These are phyloP conservation scores for Pseudohalonectria lignicola DNA, from an alignment of 2,329 filamentous ascomycete species.

Conservation along the genomic window DNA sequence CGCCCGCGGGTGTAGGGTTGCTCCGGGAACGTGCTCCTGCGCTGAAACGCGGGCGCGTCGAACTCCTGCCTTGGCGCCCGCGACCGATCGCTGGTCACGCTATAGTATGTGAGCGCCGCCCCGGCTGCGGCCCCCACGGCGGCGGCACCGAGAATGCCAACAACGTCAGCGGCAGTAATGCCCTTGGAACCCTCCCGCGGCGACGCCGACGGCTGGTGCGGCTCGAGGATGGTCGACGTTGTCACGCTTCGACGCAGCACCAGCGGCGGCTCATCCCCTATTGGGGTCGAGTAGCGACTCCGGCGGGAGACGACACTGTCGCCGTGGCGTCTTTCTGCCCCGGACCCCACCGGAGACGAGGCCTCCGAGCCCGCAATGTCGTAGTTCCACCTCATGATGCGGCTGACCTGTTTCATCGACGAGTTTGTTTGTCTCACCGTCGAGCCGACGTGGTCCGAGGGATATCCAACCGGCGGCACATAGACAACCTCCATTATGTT, in stretches of 20 bases:
- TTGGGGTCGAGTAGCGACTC: slow-evolving; percentile 8
- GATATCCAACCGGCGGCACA: slow-evolving; percentile 26
- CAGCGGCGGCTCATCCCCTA: slow-evolving; percentile 14
- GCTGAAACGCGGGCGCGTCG: slow-evolving; percentile 25
- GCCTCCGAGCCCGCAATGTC: too few relatives aligned
- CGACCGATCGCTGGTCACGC: slow-evolving; percentile 40
- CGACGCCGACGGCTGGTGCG: slow-evolving; percentile 8
- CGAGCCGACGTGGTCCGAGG: slow-evolving; percentile 21
- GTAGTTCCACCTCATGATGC: slow-evolving; percentile 38
- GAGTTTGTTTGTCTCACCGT: slow-evolving; percentile 23
- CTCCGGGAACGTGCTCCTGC: slow-evolving; percentile 35
- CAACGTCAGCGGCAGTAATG: slow-evolving; percentile 49
- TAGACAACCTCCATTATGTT: slow-evolving; percentile 76
- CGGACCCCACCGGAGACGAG: too few relatives aligned
- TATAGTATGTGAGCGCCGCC: slow-evolving; percentile 62
- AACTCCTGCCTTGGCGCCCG: slow-evolving; percentile 27
- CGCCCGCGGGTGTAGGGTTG: slow-evolving; percentile 18
- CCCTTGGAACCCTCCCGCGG: slow-evolving; percentile 26
- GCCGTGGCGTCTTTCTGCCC: too few relatives aligned
- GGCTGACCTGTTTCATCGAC: slow-evolving; percentile 26
- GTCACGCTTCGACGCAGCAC: slow-evolving; percentile 21
- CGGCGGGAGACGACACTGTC: slow-evolving; percentile 6
- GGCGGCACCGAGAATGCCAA: slow-evolving; percentile 53
- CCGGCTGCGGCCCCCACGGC: slow-evolving; percentile 59
- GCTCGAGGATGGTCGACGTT: slow-evolving; percentile 16